A percentile compares a stretch with the other conserved stretches of the same genome.
phyloP scores from a whole-genome alignment of 441 rosid species.

The Syzygium malaccense region DNA sequence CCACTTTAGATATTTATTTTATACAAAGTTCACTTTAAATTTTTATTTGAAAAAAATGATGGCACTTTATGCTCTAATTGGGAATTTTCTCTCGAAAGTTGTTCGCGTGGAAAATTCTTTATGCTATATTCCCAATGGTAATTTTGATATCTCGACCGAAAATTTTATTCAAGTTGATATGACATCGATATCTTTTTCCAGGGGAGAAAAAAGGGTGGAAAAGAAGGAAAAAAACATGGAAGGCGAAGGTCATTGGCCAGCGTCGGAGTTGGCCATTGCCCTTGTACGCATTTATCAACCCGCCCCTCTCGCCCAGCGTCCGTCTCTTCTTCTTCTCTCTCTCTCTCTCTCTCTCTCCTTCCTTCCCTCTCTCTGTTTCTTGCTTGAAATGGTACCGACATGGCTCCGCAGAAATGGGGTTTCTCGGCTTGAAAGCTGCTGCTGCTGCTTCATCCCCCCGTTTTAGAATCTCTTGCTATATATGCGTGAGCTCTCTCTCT shows the following conservation, averaged over 20 bases:
- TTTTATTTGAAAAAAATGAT: no score
- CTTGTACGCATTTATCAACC: slow-evolving; percentile 21
- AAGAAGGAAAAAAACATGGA: slow-evolving; percentile 26
- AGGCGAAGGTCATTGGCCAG: slow-evolving; percentile 43
- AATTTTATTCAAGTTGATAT: neutral
- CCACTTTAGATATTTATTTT: no score
- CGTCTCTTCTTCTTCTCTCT: slow-evolving; percentile 10
- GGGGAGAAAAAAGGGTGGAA: neutral
- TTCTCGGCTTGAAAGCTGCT: slow-evolving; percentile 30
- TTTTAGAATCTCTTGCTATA: neutral
- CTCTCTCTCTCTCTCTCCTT: slow-evolving; percentile 7
- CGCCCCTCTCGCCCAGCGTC: neutral
- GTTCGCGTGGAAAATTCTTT: neutral
- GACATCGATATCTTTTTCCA: neutral
- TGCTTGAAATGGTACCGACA: slow-evolving; percentile 55
- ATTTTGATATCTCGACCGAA: neutral
- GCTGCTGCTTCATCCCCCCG: slow-evolving; percentile 6
- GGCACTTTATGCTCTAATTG: no score
- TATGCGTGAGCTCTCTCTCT: slow-evolving; percentile 8
- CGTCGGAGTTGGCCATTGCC: slow-evolving; percentile 37
- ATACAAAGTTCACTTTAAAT: rapidly evolving
- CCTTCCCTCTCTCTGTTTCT: slow-evolving; percentile 5
- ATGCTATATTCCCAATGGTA: neutral
- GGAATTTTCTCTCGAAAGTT: no score
- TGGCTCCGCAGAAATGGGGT: slow-evolving; percentile 61